Percentiles rank a stretch among this genome's conserved stretches.
Conservation (phyloP, 2,329 filamentous ascomycete species). For the Calonectria hawksworthii region DNA sequence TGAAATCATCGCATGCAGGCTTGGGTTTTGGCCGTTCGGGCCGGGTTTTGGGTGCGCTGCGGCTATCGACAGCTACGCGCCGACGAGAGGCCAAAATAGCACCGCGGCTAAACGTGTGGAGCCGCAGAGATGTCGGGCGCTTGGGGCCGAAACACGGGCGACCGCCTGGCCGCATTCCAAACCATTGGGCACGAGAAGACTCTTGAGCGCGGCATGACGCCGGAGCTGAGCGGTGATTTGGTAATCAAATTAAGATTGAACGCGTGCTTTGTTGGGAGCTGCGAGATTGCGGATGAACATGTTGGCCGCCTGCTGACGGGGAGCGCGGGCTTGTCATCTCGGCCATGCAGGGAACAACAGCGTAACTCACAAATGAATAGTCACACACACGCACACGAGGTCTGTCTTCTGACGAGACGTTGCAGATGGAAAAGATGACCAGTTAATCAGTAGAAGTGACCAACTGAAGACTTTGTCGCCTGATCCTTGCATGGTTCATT, state of each 20-base stretch:
- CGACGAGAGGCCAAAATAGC: slow-evolving; percentile 37
- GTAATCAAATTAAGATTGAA: neutral
- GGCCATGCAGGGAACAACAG: neutral
- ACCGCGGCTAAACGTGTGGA: slow-evolving; percentile 34
- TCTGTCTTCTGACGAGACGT: neutral
- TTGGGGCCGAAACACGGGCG: slow-evolving; percentile 23
- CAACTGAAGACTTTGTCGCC: neutral
- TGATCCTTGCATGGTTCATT: slow-evolving; percentile 21
- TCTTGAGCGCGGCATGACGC: neutral
- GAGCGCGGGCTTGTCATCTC: neutral
- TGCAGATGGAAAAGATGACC: neutral
- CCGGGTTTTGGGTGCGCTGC: slow-evolving; percentile 25
- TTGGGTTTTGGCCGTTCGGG: slow-evolving; percentile 10
- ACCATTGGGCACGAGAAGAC: slow-evolving; percentile 11
- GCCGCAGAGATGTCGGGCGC: slow-evolving; percentile 9
- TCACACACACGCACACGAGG: neutral
- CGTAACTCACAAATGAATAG: neutral
- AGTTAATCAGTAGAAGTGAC: neutral
- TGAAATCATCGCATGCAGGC: slow-evolving; percentile 9
- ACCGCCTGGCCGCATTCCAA: slow-evolving; percentile 8
- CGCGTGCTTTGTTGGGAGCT: neutral
- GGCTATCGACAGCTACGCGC: slow-evolving; percentile 29
- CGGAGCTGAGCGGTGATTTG: neutral
- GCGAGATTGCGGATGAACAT: slow-evolving; percentile 8
- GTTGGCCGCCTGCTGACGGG: neutral